These are phyloP conservation scores for Lodderomyces metapsilosis DNA, from an alignment of 1,139 yeast species.

Conservation along the genomic window DNA sequence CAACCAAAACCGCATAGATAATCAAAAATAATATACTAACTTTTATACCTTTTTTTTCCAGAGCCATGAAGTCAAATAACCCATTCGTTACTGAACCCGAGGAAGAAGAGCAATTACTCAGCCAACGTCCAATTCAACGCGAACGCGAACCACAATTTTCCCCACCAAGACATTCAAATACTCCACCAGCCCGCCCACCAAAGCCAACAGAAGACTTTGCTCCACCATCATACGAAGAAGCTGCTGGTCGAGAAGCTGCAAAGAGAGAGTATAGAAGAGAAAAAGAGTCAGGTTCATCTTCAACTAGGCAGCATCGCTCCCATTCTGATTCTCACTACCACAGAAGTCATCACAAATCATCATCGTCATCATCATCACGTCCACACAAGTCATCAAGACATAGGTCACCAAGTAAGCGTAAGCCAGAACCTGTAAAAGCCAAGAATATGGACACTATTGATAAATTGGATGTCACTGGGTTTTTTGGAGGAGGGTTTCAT, in stretches of 20 bases:
- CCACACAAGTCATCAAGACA: conserved; percentile 14
- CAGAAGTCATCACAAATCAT: conserved; percentile 12
- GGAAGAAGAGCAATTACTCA: conserved; percentile 9
- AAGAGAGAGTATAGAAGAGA: conserved; percentile 52
- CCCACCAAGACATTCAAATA: conserved; percentile 6
- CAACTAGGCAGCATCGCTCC: conserved; percentile 9
- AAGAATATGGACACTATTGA: conserved; percentile 91
- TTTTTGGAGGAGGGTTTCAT: conserved; percentile 94
- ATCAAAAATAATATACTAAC: conserved; percentile 20
- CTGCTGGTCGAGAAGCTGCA: conserved; percentile 48
- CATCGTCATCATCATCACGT: conserved; percentile 8
- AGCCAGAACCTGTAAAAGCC: conserved; percentile 46
- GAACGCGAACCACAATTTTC: conserved; percentile 12
- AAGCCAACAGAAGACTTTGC: conserved; percentile 27
- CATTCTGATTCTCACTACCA: conserved; percentile 8
- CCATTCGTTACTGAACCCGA: conserved; percentile 52
- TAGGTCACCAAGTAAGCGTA: conserved; percentile 38
- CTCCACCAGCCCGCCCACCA: conserved; percentile 34
- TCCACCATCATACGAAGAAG: conserved; percentile 70
- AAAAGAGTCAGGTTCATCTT: conserved; percentile 25
- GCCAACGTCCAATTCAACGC: conserved; percentile 15
- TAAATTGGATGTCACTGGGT: conserved; percentile 90
- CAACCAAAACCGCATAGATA: too few relatives aligned
- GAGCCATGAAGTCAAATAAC: conserved; percentile 52
- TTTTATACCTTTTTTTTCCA: conserved; percentile 12